Conservation (phyloP, 768 basidiomycete species). For the Lepiota brunneoincarnata region DNA sequence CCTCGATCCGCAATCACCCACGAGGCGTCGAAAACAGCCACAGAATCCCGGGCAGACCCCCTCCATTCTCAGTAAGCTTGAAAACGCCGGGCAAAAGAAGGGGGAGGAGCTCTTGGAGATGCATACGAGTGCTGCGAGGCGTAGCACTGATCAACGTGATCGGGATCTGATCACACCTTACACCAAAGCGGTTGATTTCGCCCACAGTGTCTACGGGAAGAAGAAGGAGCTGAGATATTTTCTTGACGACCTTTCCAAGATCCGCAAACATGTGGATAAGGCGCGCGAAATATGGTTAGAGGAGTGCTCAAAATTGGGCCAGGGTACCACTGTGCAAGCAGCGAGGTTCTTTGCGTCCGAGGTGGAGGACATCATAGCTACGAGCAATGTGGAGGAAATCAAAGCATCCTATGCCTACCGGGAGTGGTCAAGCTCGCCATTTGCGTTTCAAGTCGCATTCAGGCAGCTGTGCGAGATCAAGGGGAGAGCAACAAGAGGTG, state of each 20-base stretch:
- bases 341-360: conserved; percentile 26
- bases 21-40: not conserved
- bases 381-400: conserved; percentile 40
- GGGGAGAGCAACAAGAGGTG: not conserved
- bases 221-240: conserved; percentile 17
- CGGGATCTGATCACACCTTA: conserved; percentile 40
- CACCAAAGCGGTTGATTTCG: conserved; percentile 20
- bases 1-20: not conserved
- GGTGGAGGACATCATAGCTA: no score
- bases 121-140: conserved; percentile 26
- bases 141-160: conserved; percentile 21
- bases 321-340: conserved; percentile 24
- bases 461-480: conserved; percentile 9
- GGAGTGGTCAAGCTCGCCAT: not conserved
- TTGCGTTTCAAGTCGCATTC: conserved; percentile 2
- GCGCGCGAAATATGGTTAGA: conserved; percentile 18
- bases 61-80: conserved; percentile 43
- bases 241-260: conserved; percentile 32
- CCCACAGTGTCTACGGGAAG: conserved; percentile 1
- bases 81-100: conserved; percentile 35
- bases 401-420: conserved; percentile 60
- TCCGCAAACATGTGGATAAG: conserved; percentile 36
- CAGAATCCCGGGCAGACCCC: conserved; percentile 22
- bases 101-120: conserved; percentile 27
- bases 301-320: conserved; percentile 13